Evolutionary conservation across 2,329 filamentous ascomycete genomes (phyloP).

Genomic region (Diaporthe ampelina): DNA sequence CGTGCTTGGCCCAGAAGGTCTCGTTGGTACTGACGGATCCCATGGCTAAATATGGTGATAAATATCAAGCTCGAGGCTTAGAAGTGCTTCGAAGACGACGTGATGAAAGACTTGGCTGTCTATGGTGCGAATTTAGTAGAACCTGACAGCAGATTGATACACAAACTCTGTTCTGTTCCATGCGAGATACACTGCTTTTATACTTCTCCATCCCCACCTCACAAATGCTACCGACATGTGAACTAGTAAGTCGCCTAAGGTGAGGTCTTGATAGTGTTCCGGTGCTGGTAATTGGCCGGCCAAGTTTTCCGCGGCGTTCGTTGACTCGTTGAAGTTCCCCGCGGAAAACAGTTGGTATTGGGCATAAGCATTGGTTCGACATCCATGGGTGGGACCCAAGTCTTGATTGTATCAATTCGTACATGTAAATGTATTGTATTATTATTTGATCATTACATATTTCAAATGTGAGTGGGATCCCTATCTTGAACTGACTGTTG

Average conservation of each 20-base stretch:
- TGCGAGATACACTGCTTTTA: neutral
- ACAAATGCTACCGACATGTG: neutral
- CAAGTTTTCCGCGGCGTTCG: slow-evolving; percentile 7
- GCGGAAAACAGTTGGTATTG: neutral
- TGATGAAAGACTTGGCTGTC: too few species aligned
- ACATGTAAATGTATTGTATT: neutral
- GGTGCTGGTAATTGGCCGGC: slow-evolving; percentile 12
- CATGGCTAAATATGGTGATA: slow-evolving; percentile 26
- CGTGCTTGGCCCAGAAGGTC: slow-evolving; percentile 52
- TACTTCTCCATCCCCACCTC: neutral
- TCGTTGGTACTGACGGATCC: slow-evolving; percentile 36
- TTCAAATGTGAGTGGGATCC: neutral
- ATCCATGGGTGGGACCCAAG: neutral
- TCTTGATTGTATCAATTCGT: neutral
- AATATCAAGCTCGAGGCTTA: accelerated
- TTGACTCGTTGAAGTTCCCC: slow-evolving; percentile 9
- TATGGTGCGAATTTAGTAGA: neutral
- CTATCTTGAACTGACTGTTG: neutral
- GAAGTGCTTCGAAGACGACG: neutral
- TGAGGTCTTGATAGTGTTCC: slow-evolving; percentile 9
- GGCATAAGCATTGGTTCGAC: neutral
- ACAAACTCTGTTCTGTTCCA: neutral
- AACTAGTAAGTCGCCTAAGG: neutral
- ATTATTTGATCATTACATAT: neutral
- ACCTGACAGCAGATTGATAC: neutral